A percentile compares a stretch with the other conserved stretches of the same genome.
phyloP scores from a whole-genome alignment of 116 monocot species.

The Iris pallida region DNA sequence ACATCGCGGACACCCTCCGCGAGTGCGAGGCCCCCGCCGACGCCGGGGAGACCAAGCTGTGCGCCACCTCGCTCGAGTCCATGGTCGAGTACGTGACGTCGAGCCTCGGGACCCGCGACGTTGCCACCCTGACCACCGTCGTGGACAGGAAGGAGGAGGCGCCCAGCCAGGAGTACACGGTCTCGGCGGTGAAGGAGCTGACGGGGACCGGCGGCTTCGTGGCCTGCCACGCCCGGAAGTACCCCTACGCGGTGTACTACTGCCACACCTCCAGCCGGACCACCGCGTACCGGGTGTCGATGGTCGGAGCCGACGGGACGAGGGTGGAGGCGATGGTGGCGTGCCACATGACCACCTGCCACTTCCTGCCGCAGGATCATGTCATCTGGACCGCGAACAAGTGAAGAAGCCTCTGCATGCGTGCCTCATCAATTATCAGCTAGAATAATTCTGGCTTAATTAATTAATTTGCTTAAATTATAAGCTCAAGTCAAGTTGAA shows the following conservation, averaged over 20 bases:
- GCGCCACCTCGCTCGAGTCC: slow-evolving; percentile 49
- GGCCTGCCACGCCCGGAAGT: slow-evolving; percentile 31
- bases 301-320: slow-evolving; percentile 30
- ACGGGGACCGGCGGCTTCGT: no score
- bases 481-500: no score
- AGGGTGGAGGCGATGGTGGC: slow-evolving; percentile 26
- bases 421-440: no score
- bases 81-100: slow-evolving; percentile 33
- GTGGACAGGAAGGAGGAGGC: not conserved
- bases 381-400: no score
- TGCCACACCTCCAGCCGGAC: slow-evolving; percentile 29
- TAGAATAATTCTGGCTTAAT: no score
- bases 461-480: no score
- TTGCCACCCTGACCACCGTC: slow-evolving; percentile 16
- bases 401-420: no score
- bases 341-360: no score
- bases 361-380: no score
- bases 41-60: slow-evolving; percentile 24
- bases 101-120: slow-evolving; percentile 12
- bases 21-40: slow-evolving; percentile 33
- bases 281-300: slow-evolving; percentile 22
- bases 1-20: slow-evolving; percentile 20
- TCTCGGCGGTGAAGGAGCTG: not conserved
- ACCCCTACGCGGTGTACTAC: slow-evolving; percentile 35
- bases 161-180: slow-evolving; percentile 13